Percentiles rank a stretch among this genome's conserved stretches.
phyloP scores from a whole-genome alignment of 176 grass and related monocot species.

The Melocanna baccifera region DNA sequence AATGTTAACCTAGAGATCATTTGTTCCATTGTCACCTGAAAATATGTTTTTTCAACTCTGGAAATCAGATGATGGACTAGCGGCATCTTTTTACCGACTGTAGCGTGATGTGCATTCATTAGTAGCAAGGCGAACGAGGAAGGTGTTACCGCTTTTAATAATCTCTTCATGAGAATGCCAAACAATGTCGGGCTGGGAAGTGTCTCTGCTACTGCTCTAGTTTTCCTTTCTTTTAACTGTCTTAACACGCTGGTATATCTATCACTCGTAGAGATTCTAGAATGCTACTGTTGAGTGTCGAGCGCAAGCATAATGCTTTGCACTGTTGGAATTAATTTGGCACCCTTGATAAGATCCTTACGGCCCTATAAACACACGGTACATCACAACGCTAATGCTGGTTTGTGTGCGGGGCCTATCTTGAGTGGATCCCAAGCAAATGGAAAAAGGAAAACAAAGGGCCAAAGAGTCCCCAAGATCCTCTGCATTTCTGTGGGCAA shows the following conservation, averaged over 20 bases:
- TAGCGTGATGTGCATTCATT: neutral
- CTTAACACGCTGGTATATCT: neutral
- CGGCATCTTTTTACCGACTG: neutral
- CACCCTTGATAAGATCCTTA: neutral
- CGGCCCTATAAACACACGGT: neutral
- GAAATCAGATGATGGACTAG: neutral
- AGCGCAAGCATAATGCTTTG: neutral
- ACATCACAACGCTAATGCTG: neutral
- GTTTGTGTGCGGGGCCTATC: neutral
- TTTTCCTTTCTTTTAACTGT: neutral
- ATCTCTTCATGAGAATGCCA: neutral
- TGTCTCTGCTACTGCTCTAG: neutral
- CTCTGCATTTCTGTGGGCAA: conserved; percentile 30
- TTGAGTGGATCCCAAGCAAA: conserved; percentile 65
- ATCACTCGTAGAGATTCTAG: neutral
- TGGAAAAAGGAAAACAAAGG: neutral
- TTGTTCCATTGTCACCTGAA: neutral
- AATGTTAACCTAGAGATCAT: conserved; percentile 26
- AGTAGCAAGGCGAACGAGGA: neutral
- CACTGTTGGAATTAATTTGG: neutral
- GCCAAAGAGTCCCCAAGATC: neutral
- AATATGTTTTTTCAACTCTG: neutral
- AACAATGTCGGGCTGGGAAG: neutral
- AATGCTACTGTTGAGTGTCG: neutral
- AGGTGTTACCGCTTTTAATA: neutral